Evolutionary conservation across 352 stramenopile genomes (phyloP), one percentile per base, ranked within the genome.

Genomic region (Pythium sukuiense): DNA sequence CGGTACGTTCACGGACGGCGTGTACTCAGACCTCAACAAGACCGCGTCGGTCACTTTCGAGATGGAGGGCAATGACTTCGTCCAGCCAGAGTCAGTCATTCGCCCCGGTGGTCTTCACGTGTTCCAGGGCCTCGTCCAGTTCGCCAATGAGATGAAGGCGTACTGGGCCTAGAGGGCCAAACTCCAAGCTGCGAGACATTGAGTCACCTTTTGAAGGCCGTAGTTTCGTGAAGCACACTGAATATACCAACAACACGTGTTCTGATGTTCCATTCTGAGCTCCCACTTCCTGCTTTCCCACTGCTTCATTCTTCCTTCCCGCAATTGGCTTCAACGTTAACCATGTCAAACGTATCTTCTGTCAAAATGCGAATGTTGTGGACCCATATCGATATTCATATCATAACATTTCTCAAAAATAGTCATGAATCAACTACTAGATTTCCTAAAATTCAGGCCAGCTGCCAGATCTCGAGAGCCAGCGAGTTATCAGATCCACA

Each of bases 1-100:
- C 57, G 72, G 72, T 9, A 72, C 69, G 16, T 79, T 79, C 67
- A 69, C 57, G 30, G 72, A 79, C 39, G 67, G 55, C 27, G 50
- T 79, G 43, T 79, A 60, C 53, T 67, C 59, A 20, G 59, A 68
- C 6, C 63, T 77, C 24, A 71, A 76, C 58, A 77, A 75, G 46
- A 70, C 73, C 14, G 67, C 67, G 37, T 68, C 62, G 4, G 55
- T 80, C 12, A 80, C 69, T 45, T 73, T 80, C 53, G 73, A 80
- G 59, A 66, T 80, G 66, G 65, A 76, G 41, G 73, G 73, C 63
- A 60, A 58, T 26, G 58, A 43, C 62, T 80, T 80, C 20, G 60
- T 72, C 3, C 64, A 65, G 32, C 33, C 55, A 32, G 63, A 72
- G 37, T 67, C 55, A 11, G 61, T 39, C 6, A 79, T 79, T 55